Percentiles rank a stretch among this genome's conserved stretches.
These are phyloP conservation scores for Umbelopsis sp. DNA, from an alignment of 192 early-diverging fungal species.

Conservation along the genomic window DNA sequence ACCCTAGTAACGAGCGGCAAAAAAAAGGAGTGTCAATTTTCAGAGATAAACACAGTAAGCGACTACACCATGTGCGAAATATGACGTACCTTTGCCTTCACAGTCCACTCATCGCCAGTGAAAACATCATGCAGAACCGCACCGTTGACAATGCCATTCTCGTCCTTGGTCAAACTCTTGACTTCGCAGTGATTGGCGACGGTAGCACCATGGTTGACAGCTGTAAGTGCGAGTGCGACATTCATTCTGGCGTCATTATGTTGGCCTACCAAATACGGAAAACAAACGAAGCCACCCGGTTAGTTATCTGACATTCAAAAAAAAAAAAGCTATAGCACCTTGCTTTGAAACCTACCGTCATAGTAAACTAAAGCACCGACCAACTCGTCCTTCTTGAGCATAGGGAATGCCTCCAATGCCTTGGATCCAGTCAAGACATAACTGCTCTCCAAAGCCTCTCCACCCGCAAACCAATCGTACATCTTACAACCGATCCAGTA, in stretches of 20 bases:
- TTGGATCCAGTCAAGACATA: conserved; percentile 85
- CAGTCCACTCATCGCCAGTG: conserved; percentile 84
- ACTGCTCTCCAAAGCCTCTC: conserved; percentile 75
- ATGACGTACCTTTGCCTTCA: conserved; percentile 68
- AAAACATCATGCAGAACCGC: conserved; percentile 82
- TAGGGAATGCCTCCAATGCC: conserved; percentile 94
- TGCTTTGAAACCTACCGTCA: conserved; percentile 65
- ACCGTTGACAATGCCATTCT: conserved; percentile 68
- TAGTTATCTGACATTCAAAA: neutral
- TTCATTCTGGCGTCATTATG: conserved; percentile 99
- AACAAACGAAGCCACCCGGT: neutral
- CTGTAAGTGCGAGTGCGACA: conserved; percentile 89
- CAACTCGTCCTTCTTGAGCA: conserved; percentile 85
- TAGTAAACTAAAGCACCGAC: conserved; percentile 97
- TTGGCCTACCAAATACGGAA: conserved; percentile 59
- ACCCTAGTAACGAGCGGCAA: conserved; percentile 48
- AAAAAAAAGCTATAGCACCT: neutral
- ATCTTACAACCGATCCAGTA: conserved; percentile 94
- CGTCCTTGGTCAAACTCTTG: conserved; percentile 73
- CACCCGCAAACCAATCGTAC: conserved; percentile 89
- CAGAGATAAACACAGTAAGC: neutral
- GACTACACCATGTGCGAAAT: neutral
- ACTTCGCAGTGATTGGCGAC: conserved; percentile 96
- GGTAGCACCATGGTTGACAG: conserved; percentile 86
- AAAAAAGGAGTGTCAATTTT: conserved; percentile 2